A percentile compares a stretch with the other conserved stretches of the same genome.
phyloP scores from a whole-genome alignment of 495 filamentous ascomycete species.

The Astrothelium subdiscretum region DNA sequence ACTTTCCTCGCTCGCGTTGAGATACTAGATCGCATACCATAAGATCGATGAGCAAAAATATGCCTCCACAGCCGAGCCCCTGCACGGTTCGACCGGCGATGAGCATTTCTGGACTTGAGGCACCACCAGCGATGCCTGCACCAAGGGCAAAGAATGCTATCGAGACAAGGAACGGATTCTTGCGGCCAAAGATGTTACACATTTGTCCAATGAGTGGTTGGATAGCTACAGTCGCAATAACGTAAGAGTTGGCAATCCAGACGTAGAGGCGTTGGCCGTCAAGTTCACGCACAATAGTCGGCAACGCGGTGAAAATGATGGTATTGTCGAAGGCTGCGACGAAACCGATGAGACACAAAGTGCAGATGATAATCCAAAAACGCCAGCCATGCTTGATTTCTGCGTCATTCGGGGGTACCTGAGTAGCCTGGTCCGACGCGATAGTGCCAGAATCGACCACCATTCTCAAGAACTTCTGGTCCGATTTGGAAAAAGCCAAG shows the following conservation, averaged over 20 bases:
- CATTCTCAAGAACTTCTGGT: no score
- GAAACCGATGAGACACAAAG: slow-evolving; percentile 27
- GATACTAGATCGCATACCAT: slow-evolving; percentile 33
- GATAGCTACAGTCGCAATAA: slow-evolving; percentile 27
- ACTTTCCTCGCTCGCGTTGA: slow-evolving; percentile 27
- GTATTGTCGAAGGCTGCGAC: slow-evolving; percentile 31
- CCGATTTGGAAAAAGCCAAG: no score
- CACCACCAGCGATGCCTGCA: slow-evolving; percentile 10
- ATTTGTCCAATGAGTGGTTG: slow-evolving; percentile 15
- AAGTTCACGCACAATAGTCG: slow-evolving; percentile 29
- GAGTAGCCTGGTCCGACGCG: no score
- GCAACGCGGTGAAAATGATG: slow-evolving; percentile 33
- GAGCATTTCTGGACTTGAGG: slow-evolving; percentile 6
- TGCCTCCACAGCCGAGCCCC: slow-evolving; percentile 12
- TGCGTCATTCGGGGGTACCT: no score
- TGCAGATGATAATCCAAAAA: slow-evolving; percentile 33
- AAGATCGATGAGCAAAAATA: slow-evolving; percentile 23
- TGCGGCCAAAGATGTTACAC: slow-evolving; percentile 14
- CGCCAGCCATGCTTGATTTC: neutral
- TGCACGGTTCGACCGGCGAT: slow-evolving; percentile 17
- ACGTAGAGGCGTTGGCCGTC: slow-evolving; percentile 28
- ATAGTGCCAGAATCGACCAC: no score
- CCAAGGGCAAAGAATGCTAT: slow-evolving; percentile 12
- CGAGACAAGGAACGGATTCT: slow-evolving; percentile 2
- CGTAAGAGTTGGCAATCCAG: slow-evolving; percentile 33